phyloP scores from a whole-genome alignment of 257 asterid genomes.

The Cruciata laevipes region DNA sequence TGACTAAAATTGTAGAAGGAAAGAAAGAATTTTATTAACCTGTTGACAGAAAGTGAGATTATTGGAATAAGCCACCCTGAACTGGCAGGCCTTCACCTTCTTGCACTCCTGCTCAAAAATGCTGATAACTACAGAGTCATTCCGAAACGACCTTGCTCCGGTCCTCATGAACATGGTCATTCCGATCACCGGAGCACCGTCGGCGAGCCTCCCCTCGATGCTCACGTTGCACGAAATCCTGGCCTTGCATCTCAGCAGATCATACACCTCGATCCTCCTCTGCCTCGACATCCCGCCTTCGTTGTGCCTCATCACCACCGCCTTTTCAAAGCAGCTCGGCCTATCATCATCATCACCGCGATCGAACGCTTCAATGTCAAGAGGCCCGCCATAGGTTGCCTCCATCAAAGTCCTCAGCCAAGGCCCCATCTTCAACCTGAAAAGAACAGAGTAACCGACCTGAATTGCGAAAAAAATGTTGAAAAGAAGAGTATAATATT shows the following conservation, averaged over 20 bases:
- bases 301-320: conserved; percentile 65
- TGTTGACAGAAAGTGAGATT: conserved; percentile 62
- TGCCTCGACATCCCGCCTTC: conserved; percentile 61
- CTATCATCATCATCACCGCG: neutral
- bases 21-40: conserved; percentile 22
- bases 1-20: neutral
- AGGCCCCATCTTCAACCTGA: conserved; percentile 42
- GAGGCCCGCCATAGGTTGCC: conserved; percentile 37
- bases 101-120: conserved; percentile 46
- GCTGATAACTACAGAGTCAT: conserved; percentile 38
- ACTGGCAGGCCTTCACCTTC: conserved; percentile 47
- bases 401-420: conserved; percentile 47
- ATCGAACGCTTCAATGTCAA: conserved; percentile 30
- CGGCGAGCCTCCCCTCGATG: conserved; percentile 3
- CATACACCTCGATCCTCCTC: conserved; percentile 49
- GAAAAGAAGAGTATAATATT: neutral
- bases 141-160: conserved; percentile 57
- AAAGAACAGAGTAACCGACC: neutral
- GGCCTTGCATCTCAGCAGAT: conserved; percentile 54
- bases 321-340: conserved; percentile 46
- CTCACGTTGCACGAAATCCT: conserved; percentile 46
- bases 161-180: conserved; percentile 58
- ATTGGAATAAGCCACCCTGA: conserved; percentile 49
- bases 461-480: neutral
- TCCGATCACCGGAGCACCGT: conserved; percentile 34